Evolutionary conservation across 2,329 filamentous ascomycete species (phyloP), one percentile per base, ranked within the genome.

Genomic region (Neoscytalidium dimidiatum): DNA sequence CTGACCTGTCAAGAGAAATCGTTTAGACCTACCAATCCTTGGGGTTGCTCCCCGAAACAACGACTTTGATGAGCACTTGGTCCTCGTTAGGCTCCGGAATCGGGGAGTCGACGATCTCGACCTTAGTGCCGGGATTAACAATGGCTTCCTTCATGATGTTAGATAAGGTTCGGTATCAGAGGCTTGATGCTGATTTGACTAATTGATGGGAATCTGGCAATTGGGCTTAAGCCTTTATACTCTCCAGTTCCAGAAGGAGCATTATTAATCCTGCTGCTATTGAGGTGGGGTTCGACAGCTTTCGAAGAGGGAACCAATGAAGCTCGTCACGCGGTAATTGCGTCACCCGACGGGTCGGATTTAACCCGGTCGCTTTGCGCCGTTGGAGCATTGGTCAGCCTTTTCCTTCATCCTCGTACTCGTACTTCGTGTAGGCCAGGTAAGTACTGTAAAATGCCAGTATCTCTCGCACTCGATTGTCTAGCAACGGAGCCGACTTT

Each of bases 31-130:
- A 63, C 68, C 67, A 68, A 43, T 69, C 68, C 48, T 70, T 68
- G 26, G 68, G 68, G 53, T 69, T 69, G n/a, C 64, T 51, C 6
- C 66, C 68, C 13, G 66, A 57, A 6, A 65, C 62, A 7, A 64
- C 52, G 21, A 70, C 68, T 38, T 69, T 69, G 61, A 68, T 69
- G 28, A 68, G 29, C n/a, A 68, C 43, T 28, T 67, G 72, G 21
- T 75, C 71, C 1, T 71, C 69, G 3, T 69, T 69, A 1, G 76
- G 75, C 33, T 72, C 67, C 1, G 76, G 76, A 23, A 78, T 71
- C 0, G 71, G 63, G 3, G 71, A 70, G 49, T 78, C 75, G 11
- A 78, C 72, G 48, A 84, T 76, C 4, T 73, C 68, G 67, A 79
- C 77, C 41, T 68, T 70, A 4, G 72, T 66, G 3, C 48, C 61